Evolutionary conservation across 2,329 filamentous ascomycete species (phyloP), one percentile per base, ranked within the genome.

Genomic region (Hymenoscyphus albidus): DNA sequence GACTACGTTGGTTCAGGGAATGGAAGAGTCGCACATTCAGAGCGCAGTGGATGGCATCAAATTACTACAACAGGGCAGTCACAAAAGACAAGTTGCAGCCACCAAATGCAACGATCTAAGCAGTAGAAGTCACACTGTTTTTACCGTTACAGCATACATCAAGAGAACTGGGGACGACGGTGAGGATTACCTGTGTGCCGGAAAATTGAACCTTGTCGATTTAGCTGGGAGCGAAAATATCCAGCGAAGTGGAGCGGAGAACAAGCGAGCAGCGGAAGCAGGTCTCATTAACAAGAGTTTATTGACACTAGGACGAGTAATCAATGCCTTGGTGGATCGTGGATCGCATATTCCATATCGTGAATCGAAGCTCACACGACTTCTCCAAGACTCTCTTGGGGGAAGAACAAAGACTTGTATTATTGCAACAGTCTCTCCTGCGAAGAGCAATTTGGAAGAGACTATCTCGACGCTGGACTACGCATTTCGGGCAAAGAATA

Each of bases 61-160:
- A 77, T 83, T 97, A 67, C 85, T 99, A 57, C 92, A 95, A 72
- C 85, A 89, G 68, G 96, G 95, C 67, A 97, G 93, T 77, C 84
- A 95, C 78, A 96, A 93, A 78, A 90, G 95, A 59, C 95, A 99
- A 77, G 95, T 99, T n/a, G 96, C 95, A 5, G 93, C 96, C 3
- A 99, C 95, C n/a, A 98, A 98, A 78, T 99, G 95, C 84, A 99
- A 99, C 76, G 95, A 99, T 73, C 86, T 98, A 63, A 97, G 93
- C 78, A 97, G 93, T 72, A 88, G 95, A 76, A 97, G 93, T 80
- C 96, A 99, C 75, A 99, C 95, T 0, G 90, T 99, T 27, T 99
- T 99, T 75, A 98, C 95, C 7, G 91, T 99, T 66, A 97, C 94
- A 0, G 91, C 93, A 0, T 92, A 93, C 74, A 89, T 93, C 73